Evolutionary conservation across 148 eudicot species (phyloP).

Genomic region (Hydrangea macrophylla): DNA sequence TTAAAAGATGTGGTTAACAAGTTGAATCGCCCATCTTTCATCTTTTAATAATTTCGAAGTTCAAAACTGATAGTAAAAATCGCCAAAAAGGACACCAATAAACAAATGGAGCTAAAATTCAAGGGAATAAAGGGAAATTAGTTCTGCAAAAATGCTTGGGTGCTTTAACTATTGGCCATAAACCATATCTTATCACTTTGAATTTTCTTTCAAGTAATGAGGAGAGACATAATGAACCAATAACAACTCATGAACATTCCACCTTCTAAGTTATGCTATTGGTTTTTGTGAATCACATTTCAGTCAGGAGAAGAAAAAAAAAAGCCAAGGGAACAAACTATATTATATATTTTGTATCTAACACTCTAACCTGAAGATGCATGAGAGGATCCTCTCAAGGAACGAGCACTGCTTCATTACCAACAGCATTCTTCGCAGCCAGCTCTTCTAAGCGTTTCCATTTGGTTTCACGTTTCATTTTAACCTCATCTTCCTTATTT

Average conservation of each 20-base stretch:
- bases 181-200: background rate
- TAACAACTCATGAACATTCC: background rate
- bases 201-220: background rate
- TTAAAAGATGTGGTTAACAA: background rate
- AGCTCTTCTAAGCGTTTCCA: slow-evolving; percentile 70
- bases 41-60: background rate
- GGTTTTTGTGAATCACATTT: background rate
- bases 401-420: slow-evolving; percentile 36
- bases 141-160: background rate
- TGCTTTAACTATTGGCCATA: background rate
- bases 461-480: slow-evolving; percentile 45
- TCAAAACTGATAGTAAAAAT: background rate
- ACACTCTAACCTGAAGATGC: background rate
- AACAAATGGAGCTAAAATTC: background rate
- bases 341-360: background rate
- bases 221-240: slow-evolving; percentile 5
- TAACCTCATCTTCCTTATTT: slow-evolving; percentile 44
- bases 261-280: background rate
- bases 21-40: background rate
- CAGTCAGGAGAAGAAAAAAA: background rate
- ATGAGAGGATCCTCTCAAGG: background rate
- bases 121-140: background rate
- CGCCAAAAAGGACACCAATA: background rate
- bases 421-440: slow-evolving; percentile 43
- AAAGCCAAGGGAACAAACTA: slow-evolving; percentile 1